A percentile compares a stretch with the other conserved stretches of the same genome.
phyloP scores from a whole-genome alignment of 176 grass and related monocot genomes.

The Carex littledalei region DNA sequence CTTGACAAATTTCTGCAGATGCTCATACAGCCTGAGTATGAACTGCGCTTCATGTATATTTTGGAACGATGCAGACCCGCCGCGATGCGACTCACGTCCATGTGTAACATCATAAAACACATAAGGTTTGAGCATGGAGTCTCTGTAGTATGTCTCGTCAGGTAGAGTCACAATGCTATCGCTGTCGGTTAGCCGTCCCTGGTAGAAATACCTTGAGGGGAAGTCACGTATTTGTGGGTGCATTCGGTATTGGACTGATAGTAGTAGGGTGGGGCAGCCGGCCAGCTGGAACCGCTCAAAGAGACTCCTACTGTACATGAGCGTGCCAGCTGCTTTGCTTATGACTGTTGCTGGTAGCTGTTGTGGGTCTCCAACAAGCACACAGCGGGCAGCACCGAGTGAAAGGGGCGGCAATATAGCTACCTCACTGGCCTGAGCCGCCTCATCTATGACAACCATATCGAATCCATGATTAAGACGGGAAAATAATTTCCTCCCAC shows the following conservation, averaged over 20 bases:
- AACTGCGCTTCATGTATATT: constrained; percentile 98
- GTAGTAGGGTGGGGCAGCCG: constrained; percentile 88
- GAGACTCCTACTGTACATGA: constrained; percentile 95
- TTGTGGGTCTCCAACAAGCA: constrained; percentile 95
- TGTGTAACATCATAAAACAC: constrained; percentile 88
- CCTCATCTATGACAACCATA: constrained; percentile 99
- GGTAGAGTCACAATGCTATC: constrained; percentile 66
- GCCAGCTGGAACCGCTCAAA: constrained; percentile 98
- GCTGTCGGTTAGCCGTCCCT: constrained; percentile 86
- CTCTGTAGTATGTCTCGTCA: constrained; percentile 76
- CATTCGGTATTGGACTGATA: constrained; percentile 98
- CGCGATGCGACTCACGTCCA: constrained; percentile 91
- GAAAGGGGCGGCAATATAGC: constrained; percentile 80
- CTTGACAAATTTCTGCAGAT: constrained; percentile 84
- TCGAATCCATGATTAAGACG: constrained; percentile 96
- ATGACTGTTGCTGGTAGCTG: constrained; percentile 99
- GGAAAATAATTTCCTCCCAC: constrained; percentile 93
- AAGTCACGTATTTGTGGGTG: constrained; percentile 98
- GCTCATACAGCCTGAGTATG: constrained; percentile 58
- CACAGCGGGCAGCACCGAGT: constrained; percentile 94
- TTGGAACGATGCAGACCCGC: constrained; percentile 80
- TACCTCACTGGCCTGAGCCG: constrained; percentile 98
- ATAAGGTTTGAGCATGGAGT: constrained; percentile 76
- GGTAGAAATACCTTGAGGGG: constrained; percentile 96
- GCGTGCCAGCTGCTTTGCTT: constrained; percentile 96